Conservation (phyloP, 2,329 filamentous ascomycete genomes). For the Aspergillus clavatus region DNA sequence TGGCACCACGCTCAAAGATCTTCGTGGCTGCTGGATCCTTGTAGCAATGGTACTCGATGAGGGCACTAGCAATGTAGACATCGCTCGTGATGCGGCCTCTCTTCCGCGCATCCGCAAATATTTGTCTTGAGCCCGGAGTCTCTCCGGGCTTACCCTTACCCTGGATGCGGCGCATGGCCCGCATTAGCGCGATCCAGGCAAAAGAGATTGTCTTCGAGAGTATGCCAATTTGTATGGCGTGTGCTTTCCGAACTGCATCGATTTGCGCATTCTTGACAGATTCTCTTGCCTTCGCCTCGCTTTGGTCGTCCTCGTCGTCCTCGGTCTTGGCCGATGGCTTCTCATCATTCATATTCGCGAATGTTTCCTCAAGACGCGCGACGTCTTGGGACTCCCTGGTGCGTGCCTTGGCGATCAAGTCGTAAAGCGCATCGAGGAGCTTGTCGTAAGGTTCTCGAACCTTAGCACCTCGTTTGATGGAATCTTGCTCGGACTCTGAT, state of each 20-base stretch:
- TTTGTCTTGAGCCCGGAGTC: constrained; percentile 69
- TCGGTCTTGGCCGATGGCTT: constrained; percentile 41
- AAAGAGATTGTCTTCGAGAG: constrained; percentile 84
- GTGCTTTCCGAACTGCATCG: constrained; percentile 58
- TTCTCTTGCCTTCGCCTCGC: constrained; percentile 47
- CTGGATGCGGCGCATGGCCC: constrained; percentile 89
- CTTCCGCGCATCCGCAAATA: constrained; percentile 84
- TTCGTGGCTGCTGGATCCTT: constrained; percentile 88
- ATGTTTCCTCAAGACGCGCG: constrained; percentile 52
- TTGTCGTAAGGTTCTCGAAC: constrained; percentile 80
- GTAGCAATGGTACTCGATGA: constrained; percentile 94
- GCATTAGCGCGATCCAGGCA: constrained; percentile 90
- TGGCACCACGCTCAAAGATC: constrained; percentile 92
- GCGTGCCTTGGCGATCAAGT: constrained; percentile 67
- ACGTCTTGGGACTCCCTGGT: constrained; percentile 61
- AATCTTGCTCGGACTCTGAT: constrained; percentile 68
- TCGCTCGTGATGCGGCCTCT: constrained; percentile 87
- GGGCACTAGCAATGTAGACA: constrained; percentile 86
- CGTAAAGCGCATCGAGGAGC: constrained; percentile 82
- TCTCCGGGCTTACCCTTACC: constrained; percentile 71
- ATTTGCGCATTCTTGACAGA: constrained; percentile 52
- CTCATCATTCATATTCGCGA: constrained; percentile 39
- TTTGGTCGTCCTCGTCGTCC: constrained; percentile 52
- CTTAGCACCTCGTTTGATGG: constrained; percentile 59
- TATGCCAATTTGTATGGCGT: constrained; percentile 66